Percentiles rank a stretch among this genome's conserved stretches.
phyloP scores from a whole-genome alignment of 768 basidiomycete genomes.

The Trametes cingulata region DNA sequence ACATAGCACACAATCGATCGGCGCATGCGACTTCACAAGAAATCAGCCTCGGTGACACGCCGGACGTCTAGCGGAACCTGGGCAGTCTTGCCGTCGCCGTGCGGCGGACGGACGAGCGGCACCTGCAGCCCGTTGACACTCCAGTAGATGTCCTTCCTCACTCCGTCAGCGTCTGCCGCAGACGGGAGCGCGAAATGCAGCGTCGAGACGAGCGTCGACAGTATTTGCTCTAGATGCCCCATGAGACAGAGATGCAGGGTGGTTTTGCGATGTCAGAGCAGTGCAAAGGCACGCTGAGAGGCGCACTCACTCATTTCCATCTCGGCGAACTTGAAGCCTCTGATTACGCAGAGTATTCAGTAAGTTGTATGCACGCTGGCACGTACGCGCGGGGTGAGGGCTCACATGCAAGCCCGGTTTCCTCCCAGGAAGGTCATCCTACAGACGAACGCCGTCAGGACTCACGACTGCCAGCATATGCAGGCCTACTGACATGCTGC shows the following conservation, averaged over 20 bases:
- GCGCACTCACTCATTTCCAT: slow-evolving; percentile 25
- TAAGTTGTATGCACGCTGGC: too few species aligned
- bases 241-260: too few species aligned
- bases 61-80: slow-evolving; percentile 37
- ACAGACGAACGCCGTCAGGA: background rate
- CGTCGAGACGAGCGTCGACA: slow-evolving; percentile 36
- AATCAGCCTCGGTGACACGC: slow-evolving; percentile 31
- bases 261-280: too few species aligned
- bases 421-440: slow-evolving; percentile 32
- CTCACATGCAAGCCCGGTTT: slow-evolving; percentile 26
- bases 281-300: too few species aligned
- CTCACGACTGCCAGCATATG: too few species aligned
- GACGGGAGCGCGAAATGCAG: slow-evolving; percentile 39
- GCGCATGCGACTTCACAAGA: slow-evolving; percentile 15
- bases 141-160: slow-evolving; percentile 40
- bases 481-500: slow-evolving; percentile 19
- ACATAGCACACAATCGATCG: too few species aligned
- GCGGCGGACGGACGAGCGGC: slow-evolving; percentile 38
- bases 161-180: slow-evolving; percentile 30
- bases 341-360: background rate
- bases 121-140: slow-evolving; percentile 37
- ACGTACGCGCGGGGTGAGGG: background rate
- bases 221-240: slow-evolving; percentile 35
- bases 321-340: slow-evolving; percentile 28
- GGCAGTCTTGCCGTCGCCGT: slow-evolving; percentile 35